These are phyloP conservation scores for Trifolium fragiferum DNA, from an alignment of 306 rosid genomes.

Conservation along the genomic window DNA sequence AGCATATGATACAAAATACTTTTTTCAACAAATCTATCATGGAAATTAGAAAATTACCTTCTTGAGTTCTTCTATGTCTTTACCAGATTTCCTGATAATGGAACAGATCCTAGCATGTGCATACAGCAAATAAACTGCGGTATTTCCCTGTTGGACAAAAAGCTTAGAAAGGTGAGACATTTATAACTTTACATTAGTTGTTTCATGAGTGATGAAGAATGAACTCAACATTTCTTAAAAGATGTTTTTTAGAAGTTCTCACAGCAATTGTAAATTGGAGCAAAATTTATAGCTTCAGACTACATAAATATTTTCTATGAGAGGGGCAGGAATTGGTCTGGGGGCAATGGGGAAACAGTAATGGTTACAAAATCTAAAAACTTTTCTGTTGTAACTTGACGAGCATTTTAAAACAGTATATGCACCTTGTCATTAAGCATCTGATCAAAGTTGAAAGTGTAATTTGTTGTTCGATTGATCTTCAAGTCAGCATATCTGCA, in stretches of 20 bases:
- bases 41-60: conserved; percentile 50
- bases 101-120: conserved; percentile 91
- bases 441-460: conserved; percentile 17
- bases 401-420: background rate
- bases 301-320: background rate
- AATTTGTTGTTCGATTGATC: conserved; percentile 65
- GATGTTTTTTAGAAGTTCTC: background rate
- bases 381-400: background rate
- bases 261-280: background rate
- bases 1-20: background rate
- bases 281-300: background rate
- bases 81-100: conserved; percentile 87
- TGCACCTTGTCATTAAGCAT: conserved; percentile 31
- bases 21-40: background rate
- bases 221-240: background rate
- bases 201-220: background rate
- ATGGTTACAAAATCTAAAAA: background rate
- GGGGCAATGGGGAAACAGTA: background rate
- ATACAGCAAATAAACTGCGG: conserved; percentile 76
- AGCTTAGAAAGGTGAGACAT: conserved; percentile 22
- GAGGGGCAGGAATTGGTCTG: background rate
- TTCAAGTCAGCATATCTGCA: conserved; percentile 93
- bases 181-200: background rate
- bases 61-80: conserved; percentile 79
- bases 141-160: conserved; percentile 73